These are phyloP conservation scores for Setomelanomma holmii DNA, from an alignment of 2,329 filamentous ascomycete genomes.

Conservation along the genomic window DNA sequence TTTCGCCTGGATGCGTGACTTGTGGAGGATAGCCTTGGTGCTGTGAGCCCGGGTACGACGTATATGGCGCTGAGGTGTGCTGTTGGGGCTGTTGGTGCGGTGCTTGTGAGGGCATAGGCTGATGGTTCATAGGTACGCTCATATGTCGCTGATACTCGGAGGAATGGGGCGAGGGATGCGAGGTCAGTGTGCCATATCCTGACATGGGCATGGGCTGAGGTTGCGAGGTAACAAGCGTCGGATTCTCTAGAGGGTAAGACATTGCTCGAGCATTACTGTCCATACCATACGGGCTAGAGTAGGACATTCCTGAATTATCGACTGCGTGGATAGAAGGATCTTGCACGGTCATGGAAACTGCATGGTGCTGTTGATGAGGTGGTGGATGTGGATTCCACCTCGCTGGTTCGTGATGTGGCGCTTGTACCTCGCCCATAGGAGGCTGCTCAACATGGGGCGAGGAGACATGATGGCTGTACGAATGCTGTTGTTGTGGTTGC, in stretches of 20 bases:
- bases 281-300: conserved; percentile 47
- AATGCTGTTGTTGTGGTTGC: conserved; percentile 44
- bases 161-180: conserved; percentile 45
- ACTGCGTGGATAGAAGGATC: conserved; percentile 41
- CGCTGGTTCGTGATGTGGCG: conserved; percentile 35
- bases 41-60: conserved; percentile 32
- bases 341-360: conserved; percentile 43
- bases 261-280: conserved; percentile 48
- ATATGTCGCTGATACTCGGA: conserved; percentile 49
- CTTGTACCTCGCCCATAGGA: conserved; percentile 38
- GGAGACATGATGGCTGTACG: conserved; percentile 41
- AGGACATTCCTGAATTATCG: conserved; percentile 38
- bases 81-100: conserved; percentile 39
- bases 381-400: conserved; percentile 46
- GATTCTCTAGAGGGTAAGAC: conserved; percentile 49
- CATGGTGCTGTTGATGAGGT: conserved; percentile 41
- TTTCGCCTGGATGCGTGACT: conserved; percentile 43
- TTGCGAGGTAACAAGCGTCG: conserved; percentile 45
- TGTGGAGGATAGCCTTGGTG: conserved; percentile 46
- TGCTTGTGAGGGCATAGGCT: conserved; percentile 36
- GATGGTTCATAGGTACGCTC: conserved; percentile 44
- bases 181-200: conserved; percentile 47
- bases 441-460: conserved; percentile 46
- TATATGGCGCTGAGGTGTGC: conserved; percentile 35
- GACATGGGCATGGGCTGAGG: conserved; percentile 47